These are phyloP conservation scores for Phragmites australis DNA, from an alignment of 176 grass and related monocot species.

Conservation along the genomic window DNA sequence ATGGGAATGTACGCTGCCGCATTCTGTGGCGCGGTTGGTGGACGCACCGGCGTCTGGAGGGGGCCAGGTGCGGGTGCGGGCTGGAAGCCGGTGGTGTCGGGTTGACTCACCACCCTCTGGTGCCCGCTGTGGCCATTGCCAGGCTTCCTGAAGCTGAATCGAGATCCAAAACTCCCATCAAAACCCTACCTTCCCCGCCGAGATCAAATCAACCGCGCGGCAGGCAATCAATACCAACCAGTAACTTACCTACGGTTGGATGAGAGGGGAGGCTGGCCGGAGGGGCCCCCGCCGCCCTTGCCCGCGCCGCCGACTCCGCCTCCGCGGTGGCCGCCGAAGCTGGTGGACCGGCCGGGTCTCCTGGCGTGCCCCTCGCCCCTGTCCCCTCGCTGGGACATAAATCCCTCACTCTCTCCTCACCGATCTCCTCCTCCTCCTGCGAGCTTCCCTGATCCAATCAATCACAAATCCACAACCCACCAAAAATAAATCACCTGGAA, in stretches of 20 bases:
- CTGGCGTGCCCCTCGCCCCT: slow-evolving; percentile 72
- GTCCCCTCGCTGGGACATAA: slow-evolving; percentile 91
- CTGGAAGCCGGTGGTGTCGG: slow-evolving; percentile 56
- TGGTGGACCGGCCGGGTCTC: slow-evolving; percentile 76
- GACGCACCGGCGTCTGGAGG: slow-evolving; percentile 42
- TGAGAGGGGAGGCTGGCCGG: slow-evolving; percentile 47
- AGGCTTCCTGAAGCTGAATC: slow-evolving; percentile 72
- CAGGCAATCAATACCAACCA: not conserved
- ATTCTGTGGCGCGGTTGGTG: slow-evolving; percentile 52
- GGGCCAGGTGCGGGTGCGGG: slow-evolving; percentile 43
- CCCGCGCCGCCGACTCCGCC: slow-evolving; percentile 59
- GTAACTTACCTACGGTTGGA: slow-evolving; percentile 65
- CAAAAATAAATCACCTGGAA: not conserved
- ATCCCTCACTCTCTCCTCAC: slow-evolving; percentile 36
- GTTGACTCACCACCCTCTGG: slow-evolving; percentile 60
- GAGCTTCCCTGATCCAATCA: slow-evolving; percentile 48
- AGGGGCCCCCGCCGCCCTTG: slow-evolving; percentile 40
- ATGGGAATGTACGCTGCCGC: slow-evolving; percentile 22
- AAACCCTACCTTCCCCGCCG: slow-evolving; percentile 33
- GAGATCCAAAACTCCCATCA: slow-evolving; percentile 43
- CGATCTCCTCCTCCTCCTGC: slow-evolving; percentile 53
- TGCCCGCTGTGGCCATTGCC: slow-evolving; percentile 64
- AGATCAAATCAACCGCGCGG: slow-evolving; percentile 25
- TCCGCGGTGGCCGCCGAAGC: slow-evolving; percentile 66
- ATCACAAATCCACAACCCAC: not conserved